These are phyloP conservation scores for Asterochloris erici DNA, from an alignment of 139 green algal species.

Conservation along the genomic window DNA sequence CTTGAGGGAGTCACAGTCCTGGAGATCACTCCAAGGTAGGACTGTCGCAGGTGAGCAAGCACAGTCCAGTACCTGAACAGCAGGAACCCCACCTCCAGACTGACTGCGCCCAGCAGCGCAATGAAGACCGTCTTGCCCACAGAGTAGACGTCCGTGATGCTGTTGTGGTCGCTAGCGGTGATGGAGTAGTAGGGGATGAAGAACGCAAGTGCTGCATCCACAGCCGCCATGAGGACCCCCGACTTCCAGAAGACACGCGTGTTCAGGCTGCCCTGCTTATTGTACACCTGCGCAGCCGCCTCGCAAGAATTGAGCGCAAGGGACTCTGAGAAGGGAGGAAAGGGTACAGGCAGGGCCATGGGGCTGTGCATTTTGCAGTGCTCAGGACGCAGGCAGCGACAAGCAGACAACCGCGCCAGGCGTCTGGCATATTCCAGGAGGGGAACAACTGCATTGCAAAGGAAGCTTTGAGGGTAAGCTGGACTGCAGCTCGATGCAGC, in stretches of 20 bases:
- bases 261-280: conserved; percentile 30
- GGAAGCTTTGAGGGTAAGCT: no score
- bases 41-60: no score
- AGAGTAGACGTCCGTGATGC: conserved; percentile 50
- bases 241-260: conserved; percentile 45
- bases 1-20: no score
- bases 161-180: conserved; percentile 24
- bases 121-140: conserved; percentile 47
- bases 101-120: conserved; percentile 58
- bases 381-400: background rate
- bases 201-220: conserved; percentile 49
- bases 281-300: conserved; percentile 45
- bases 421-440: no score
- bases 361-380: no score
- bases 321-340: no score
- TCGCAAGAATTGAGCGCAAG: no score
- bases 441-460: no score
- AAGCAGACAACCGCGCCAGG: background rate
- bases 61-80: no score
- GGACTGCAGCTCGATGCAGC: no score
- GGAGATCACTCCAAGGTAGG: no score
- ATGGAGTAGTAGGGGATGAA: conserved; percentile 43
- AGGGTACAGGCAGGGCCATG: no score
- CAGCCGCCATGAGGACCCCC: conserved; percentile 29
- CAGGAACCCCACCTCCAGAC: conserved; percentile 33